These are phyloP conservation scores for Cladosporium sp. DNA, from an alignment of 2,329 filamentous ascomycete species.

Conservation along the genomic window DNA sequence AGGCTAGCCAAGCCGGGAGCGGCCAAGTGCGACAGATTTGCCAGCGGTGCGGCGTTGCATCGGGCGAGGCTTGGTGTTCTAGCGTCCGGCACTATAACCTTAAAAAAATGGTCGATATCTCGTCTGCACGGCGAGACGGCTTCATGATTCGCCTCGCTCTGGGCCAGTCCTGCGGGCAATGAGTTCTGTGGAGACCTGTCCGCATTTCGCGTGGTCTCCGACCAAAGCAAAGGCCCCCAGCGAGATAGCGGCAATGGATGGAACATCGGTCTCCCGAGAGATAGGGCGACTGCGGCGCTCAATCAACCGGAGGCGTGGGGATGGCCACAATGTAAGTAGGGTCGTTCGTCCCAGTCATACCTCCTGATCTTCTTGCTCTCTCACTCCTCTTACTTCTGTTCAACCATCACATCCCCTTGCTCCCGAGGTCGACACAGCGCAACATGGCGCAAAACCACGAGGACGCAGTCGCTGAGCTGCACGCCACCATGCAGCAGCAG, in stretches of 20 bases:
- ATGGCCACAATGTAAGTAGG: conserved; percentile 16
- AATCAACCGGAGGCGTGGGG: conserved; percentile 7
- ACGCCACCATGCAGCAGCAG: conserved; percentile 11
- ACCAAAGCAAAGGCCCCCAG: conserved; percentile 2
- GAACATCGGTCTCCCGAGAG: conserved; percentile 18
- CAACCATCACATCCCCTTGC: neutral
- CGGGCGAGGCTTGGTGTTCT: conserved; percentile 16
- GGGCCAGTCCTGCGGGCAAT: conserved; percentile 11
- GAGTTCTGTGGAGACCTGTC: conserved; percentile 15
- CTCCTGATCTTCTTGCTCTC: neutral
- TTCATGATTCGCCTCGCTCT: conserved; percentile 11
- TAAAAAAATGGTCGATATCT: conserved; percentile 13
- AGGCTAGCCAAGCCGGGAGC: conserved; percentile 19
- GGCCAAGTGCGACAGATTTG: conserved; percentile 14
- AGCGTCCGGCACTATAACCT: conserved; percentile 16
- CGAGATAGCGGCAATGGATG: conserved; percentile 21
- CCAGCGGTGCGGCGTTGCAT: conserved; percentile 20
- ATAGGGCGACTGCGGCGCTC: conserved; percentile 14
- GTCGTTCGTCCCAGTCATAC: conserved; percentile 16
- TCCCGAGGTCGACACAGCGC: conserved; percentile 1
- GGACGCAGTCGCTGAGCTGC: conserved; percentile 32
- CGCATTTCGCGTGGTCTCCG: conserved; percentile 18
- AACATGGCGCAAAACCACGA: conserved; percentile 34
- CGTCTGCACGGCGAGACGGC: conserved; percentile 2
- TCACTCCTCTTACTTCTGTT: neutral